Conservation (phyloP, 2,329 filamentous ascomycete species). For the Colletotrichum melonis region DNA sequence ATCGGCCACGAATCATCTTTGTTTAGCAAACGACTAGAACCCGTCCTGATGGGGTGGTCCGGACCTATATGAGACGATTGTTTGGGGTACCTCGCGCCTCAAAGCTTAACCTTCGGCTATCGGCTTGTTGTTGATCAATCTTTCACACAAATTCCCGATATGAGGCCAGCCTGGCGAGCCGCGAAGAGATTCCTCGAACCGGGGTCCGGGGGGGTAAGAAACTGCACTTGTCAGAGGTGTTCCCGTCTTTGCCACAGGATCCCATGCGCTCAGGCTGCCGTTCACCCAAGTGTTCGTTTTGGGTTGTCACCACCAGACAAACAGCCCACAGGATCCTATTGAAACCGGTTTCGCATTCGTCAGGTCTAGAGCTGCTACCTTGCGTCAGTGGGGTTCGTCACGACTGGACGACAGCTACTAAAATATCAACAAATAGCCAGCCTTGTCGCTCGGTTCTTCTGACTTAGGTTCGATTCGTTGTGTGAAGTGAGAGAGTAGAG, state of each 20-base stretch:
- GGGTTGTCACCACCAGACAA: conserved; percentile 28
- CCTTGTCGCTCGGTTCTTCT: conserved; percentile 19
- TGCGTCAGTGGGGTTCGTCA: conserved; percentile 26
- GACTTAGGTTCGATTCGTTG: conserved; percentile 4
- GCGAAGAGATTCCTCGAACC: background rate
- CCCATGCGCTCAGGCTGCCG: conserved; percentile 29
- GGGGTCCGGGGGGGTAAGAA: conserved; percentile 4
- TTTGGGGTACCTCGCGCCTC: conserved; percentile 9
- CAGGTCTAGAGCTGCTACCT: conserved; percentile 19
- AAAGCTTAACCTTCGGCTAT: conserved; percentile 30
- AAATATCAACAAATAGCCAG: conserved; percentile 32
- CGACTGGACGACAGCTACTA: conserved; percentile 27
- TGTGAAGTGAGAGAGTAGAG: background rate
- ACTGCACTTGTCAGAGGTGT: conserved; percentile 29
- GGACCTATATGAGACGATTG: background rate
- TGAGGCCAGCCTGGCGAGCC: background rate
- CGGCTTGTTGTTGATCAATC: conserved; percentile 16
- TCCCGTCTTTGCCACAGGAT: conserved; percentile 21
- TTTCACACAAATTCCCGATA: conserved; percentile 1
- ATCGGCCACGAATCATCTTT: conserved; percentile 8
- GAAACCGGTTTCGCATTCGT: conserved; percentile 35
- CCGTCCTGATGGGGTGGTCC: background rate
- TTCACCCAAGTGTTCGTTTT: conserved; percentile 33
- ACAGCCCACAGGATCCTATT: conserved; percentile 21
- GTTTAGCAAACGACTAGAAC: conserved; percentile 24